phyloP scores from a whole-genome alignment of 495 filamentous ascomycete genomes.

The Annulohypoxylon maeteangense region DNA sequence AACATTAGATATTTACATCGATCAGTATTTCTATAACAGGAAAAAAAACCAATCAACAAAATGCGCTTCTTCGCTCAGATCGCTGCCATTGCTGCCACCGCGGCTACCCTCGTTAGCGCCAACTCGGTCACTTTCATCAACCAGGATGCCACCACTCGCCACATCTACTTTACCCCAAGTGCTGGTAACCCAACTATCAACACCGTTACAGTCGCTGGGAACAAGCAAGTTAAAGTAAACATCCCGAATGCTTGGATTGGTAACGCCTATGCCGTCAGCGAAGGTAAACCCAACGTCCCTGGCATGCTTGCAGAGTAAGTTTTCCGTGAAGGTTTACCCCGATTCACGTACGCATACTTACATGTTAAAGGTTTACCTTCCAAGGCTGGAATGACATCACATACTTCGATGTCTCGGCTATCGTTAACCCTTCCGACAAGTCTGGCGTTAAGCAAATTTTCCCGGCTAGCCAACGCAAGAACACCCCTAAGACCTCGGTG shows the following conservation, averaged over 20 bases:
- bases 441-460: constrained; percentile 59
- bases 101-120: constrained; percentile 48
- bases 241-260: constrained; percentile 59
- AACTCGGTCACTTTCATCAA: constrained; percentile 60
- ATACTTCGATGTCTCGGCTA: constrained; percentile 66
- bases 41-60: constrained; percentile 41
- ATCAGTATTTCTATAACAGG: constrained; percentile 27
- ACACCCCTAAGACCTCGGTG: constrained; percentile 34
- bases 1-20: constrained; percentile 15
- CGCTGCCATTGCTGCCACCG: constrained; percentile 41
- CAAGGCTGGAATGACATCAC: constrained; percentile 54
- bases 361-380: constrained; percentile 51
- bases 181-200: constrained; percentile 37
- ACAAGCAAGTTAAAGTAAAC: constrained; percentile 41
- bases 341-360: constrained; percentile 13
- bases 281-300: constrained; percentile 49
- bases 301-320: constrained; percentile 64
- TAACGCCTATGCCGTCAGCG: constrained; percentile 57
- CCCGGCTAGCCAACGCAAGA: constrained; percentile 45
- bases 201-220: constrained; percentile 47
- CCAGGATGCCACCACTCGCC: constrained; percentile 58
- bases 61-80: constrained; percentile 50
- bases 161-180: constrained; percentile 56
- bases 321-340: not conserved
- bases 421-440: constrained; percentile 60